phyloP scores from a whole-genome alignment of 352 stramenopile genomes.

The Pythium aristosporum region DNA sequence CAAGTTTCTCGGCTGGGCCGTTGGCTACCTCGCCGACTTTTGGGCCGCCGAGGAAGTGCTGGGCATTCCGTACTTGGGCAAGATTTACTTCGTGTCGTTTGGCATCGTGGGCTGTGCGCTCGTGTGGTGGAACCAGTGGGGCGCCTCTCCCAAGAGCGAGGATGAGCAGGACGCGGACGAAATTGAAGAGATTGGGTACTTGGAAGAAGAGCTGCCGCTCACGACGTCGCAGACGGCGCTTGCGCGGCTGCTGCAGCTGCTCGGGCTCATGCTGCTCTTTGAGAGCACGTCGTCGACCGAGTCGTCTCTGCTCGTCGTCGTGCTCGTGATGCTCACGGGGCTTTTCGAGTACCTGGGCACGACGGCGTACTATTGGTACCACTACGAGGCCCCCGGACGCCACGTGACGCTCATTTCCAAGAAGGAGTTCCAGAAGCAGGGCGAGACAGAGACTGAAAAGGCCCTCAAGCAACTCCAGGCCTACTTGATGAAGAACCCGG shows the following conservation, averaged over 20 bases:
- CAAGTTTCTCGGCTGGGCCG: conserved; percentile 53
- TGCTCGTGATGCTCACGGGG: conserved; percentile 64
- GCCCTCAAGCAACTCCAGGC: conserved; percentile 62
- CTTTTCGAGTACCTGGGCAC: conserved; percentile 73
- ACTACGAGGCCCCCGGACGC: conserved; percentile 66
- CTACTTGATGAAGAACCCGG: conserved; percentile 67
- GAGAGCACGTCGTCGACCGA: conserved; percentile 83
- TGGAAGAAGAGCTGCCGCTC: conserved; percentile 61
- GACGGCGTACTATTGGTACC: conserved; percentile 81
- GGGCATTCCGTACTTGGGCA: conserved; percentile 76
- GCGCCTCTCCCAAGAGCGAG: conserved; percentile 45
- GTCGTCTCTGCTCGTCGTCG: conserved; percentile 66
- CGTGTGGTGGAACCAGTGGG: conserved; percentile 89
- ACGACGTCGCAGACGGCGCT: conserved; percentile 72
- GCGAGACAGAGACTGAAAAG: conserved; percentile 69
- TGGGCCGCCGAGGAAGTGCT: conserved; percentile 74
- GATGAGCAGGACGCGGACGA: conserved; percentile 60
- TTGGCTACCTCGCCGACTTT: conserved; percentile 59
- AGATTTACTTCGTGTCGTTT: conserved; percentile 86
- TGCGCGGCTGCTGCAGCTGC: conserved; percentile 50
- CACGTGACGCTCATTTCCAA: conserved; percentile 75
- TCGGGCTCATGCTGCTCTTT: conserved; percentile 69
- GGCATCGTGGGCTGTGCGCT: conserved; percentile 64
- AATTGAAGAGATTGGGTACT: conserved; percentile 62
- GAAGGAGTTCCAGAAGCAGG: conserved; percentile 70